Evolutionary conservation across 2,329 filamentous ascomycete species (phyloP).

Genomic region (Sordariomycetes sp.): DNA sequence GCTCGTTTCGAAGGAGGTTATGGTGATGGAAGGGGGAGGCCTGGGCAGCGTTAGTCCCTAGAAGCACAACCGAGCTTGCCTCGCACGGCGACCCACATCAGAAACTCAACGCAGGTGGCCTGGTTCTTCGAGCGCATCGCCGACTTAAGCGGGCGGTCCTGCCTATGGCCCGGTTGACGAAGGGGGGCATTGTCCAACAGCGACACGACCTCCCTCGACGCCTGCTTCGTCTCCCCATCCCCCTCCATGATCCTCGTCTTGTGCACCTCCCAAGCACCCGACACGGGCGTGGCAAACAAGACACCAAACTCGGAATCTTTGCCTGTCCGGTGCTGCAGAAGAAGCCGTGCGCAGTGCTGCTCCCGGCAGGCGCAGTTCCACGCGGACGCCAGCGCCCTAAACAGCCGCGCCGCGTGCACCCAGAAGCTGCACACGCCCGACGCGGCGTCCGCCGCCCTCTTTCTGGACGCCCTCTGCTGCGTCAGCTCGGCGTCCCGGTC

Average conservation of each 20-base stretch:
- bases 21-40: too few species aligned
- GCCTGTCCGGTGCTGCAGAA: conserved; percentile 13
- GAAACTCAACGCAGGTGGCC: too few species aligned
- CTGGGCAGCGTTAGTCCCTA: too few species aligned
- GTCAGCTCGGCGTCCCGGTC: conserved; percentile 9
- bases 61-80: too few species aligned
- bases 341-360: conserved; percentile 12
- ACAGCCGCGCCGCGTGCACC: conserved; percentile 12
- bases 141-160: too few species aligned
- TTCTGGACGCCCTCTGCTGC: not conserved
- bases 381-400: conserved; percentile 9
- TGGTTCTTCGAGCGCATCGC: too few species aligned
- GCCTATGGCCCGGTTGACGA: not conserved
- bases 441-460: conserved; percentile 5
- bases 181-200: too few species aligned
- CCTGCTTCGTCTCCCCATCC: not conserved
- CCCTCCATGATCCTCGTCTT: not conserved
- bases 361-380: conserved; percentile 15
- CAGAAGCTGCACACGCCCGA: conserved; percentile 14
- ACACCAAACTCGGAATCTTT: conserved; percentile 11
- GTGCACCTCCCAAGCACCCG: conserved; percentile 6
- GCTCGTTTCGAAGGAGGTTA: not conserved
- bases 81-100: too few species aligned
- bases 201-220: not conserved
- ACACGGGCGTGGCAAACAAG: conserved; percentile 6